Percentiles rank a stretch among this genome's conserved stretches.
These are phyloP conservation scores for Trichoderma lentiforme DNA, from an alignment of 2,329 filamentous ascomycete species.

Conservation along the genomic window DNA sequence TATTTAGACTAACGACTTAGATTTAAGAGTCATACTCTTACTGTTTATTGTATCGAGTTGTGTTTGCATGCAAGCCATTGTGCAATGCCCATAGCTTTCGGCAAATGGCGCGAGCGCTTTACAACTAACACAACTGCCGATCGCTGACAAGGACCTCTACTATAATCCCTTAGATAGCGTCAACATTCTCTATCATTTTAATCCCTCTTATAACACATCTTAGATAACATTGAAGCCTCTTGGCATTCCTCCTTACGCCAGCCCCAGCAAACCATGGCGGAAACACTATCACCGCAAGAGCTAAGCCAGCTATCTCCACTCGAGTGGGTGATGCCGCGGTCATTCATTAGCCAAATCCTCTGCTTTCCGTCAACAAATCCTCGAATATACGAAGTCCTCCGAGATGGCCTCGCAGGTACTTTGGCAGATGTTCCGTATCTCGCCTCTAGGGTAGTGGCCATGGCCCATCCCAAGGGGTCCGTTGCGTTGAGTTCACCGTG, in stretches of 20 bases:
- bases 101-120: neutral
- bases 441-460: neutral
- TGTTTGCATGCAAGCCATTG: neutral
- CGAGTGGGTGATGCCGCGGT: conserved; percentile 14
- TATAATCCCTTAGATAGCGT: neutral
- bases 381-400: conserved; percentile 8
- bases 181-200: neutral
- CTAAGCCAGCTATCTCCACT: conserved; percentile 3
- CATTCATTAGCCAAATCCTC: conserved; percentile 10
- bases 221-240: neutral
- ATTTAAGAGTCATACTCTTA: neutral
- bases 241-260: neutral
- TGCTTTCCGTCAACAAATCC: conserved; percentile 6
- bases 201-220: neutral
- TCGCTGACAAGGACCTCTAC: neutral
- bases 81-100: neutral
- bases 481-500: neutral
- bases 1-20: neutral
- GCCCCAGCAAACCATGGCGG: neutral
- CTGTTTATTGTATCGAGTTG: no score
- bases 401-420: neutral
- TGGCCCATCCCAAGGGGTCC: neutral
- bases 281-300: neutral
- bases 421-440: conserved; percentile 6
- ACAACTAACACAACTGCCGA: neutral